These are phyloP conservation scores for Schwanniomyces occidentalis DNA, from an alignment of 805 yeast species.

Conservation along the genomic window DNA sequence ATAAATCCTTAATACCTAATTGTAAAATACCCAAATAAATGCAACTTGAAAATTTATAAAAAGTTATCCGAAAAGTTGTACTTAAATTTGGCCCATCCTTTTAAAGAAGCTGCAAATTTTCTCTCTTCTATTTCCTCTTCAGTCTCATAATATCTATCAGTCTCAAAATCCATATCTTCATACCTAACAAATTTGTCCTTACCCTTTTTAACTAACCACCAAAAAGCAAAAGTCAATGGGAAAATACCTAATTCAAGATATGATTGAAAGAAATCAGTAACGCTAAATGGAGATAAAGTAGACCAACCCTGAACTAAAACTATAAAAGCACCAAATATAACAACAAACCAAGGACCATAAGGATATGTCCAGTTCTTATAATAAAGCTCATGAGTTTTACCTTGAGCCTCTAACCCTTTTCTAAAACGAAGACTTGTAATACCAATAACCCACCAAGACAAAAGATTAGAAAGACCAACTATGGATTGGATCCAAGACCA, in stretches of 20 bases:
- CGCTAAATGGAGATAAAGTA: slow-evolving; percentile 47
- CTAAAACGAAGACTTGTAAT: slow-evolving; percentile 52
- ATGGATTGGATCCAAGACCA: slow-evolving; percentile 55
- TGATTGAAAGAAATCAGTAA: slow-evolving; percentile 41
- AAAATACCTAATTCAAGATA: slow-evolving; percentile 50
- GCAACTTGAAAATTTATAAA: no score
- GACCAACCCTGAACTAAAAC: slow-evolving; percentile 57
- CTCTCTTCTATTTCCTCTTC: slow-evolving; percentile 47
- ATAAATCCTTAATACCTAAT: no score
- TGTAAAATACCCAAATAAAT: no score
- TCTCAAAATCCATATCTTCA: slow-evolving; percentile 54
- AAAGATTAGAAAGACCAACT: slow-evolving; percentile 54
- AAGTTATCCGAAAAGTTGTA: slow-evolving; percentile 29
- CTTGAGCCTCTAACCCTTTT: slow-evolving; percentile 45
- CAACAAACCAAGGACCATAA: slow-evolving; percentile 49
- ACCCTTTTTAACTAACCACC: slow-evolving; percentile 48
- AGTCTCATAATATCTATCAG: slow-evolving; percentile 50
- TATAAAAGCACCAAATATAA: slow-evolving; percentile 42
- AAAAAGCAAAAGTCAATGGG: slow-evolving; percentile 43
- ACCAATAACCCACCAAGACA: slow-evolving; percentile 52
- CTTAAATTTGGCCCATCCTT: slow-evolving; percentile 45
- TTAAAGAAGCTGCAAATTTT: slow-evolving; percentile 37
- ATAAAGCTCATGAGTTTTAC: slow-evolving; percentile 40
- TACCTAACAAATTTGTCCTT: slow-evolving; percentile 42
- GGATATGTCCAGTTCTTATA: slow-evolving; percentile 55